A percentile compares a stretch with the other conserved stretches of the same genome.
Evolutionary conservation across 1,284 basidiomycete species (phyloP).

Genomic region (Crepidotus sp.): DNA sequence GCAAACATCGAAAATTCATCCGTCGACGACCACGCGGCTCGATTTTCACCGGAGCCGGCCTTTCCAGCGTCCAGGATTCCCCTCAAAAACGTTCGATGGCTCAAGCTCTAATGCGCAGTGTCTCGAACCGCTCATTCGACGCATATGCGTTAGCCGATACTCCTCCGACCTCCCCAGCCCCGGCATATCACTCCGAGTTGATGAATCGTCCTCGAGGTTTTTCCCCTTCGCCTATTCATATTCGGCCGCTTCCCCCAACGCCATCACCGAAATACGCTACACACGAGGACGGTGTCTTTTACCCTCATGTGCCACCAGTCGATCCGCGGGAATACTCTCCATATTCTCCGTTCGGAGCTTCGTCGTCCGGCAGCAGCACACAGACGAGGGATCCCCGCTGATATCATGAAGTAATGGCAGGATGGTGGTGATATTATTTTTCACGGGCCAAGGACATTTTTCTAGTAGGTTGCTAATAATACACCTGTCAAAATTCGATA

Average conservation of each 20-base stretch:
- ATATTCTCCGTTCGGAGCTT: conserved; percentile 11
- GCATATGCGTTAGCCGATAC: conserved; percentile 14
- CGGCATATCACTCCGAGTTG: conserved; percentile 10
- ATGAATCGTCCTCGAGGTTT: conserved; percentile 5
- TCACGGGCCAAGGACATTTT: conserved; percentile 6
- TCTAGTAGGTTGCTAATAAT: not conserved
- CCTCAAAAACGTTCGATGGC: conserved; percentile 15
- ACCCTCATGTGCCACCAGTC: conserved; percentile 1
- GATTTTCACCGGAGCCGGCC: conserved; percentile 15
- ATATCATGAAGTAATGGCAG: not conserved
- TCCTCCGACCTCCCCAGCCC: conserved; percentile 13
- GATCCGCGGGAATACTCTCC: conserved; percentile 5
- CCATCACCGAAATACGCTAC: conserved; percentile 8
- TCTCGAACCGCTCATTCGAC: conserved; percentile 17
- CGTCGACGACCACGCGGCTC: conserved; percentile 20
- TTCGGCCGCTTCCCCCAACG: conserved; percentile 15
- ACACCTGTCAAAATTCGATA: not conserved
- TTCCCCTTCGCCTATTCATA: conserved; percentile 2
- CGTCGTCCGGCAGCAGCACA: conserved; percentile 13
- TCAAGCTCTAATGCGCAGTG: conserved; percentile 17
- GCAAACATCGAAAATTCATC: conserved; percentile 18
- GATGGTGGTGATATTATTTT: not conserved
- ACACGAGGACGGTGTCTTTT: conserved; percentile 6
- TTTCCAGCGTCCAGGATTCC: conserved; percentile 12
- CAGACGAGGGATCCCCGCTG: conserved; percentile 6